Conservation (phyloP, 768 basidiomycete species). For the Tephrocybe sp. region DNA sequence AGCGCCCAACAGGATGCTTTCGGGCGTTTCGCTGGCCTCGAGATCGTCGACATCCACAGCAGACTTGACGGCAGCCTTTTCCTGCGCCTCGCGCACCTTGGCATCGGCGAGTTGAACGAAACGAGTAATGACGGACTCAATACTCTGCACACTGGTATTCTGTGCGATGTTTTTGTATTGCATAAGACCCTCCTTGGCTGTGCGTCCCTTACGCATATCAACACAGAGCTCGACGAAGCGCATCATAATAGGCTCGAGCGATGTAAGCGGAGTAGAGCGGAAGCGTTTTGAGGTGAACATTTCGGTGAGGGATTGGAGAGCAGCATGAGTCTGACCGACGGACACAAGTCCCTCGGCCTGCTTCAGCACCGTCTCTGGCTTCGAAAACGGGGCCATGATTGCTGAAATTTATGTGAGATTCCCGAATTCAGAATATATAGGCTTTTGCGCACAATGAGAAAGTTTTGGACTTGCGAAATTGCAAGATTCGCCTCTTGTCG, state of each 20-base stretch:
- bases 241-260: slow-evolving; percentile 94
- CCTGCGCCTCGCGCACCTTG: slow-evolving; percentile 84
- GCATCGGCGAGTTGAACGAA: slow-evolving; percentile 82
- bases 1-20: slow-evolving; percentile 87
- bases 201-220: slow-evolving; percentile 89
- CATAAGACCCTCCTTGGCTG: slow-evolving; percentile 94
- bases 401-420: slow-evolving; percentile 9
- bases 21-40: slow-evolving; percentile 93
- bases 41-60: slow-evolving; percentile 90
- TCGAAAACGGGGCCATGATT: slow-evolving; percentile 85
- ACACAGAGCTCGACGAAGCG: slow-evolving; percentile 97
- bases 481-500: slow-evolving; percentile 11
- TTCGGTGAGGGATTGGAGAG: slow-evolving; percentile 86
- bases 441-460: slow-evolving; percentile 3
- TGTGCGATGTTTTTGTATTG: slow-evolving; percentile 98
- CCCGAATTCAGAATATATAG: background rate
- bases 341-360: slow-evolving; percentile 93
- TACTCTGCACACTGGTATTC: slow-evolving; percentile 85
- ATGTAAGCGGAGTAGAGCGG: slow-evolving; percentile 82
- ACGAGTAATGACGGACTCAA: slow-evolving; percentile 86
- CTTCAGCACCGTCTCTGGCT: slow-evolving; percentile 89
- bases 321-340: slow-evolving; percentile 88
- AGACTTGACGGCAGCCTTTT: slow-evolving; percentile 76
- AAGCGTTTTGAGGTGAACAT: slow-evolving; percentile 95
- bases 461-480: slow-evolving; percentile 4